phyloP scores from a whole-genome alignment of 2,329 filamentous ascomycete genomes.

The Pestalotiopsis sp. region DNA sequence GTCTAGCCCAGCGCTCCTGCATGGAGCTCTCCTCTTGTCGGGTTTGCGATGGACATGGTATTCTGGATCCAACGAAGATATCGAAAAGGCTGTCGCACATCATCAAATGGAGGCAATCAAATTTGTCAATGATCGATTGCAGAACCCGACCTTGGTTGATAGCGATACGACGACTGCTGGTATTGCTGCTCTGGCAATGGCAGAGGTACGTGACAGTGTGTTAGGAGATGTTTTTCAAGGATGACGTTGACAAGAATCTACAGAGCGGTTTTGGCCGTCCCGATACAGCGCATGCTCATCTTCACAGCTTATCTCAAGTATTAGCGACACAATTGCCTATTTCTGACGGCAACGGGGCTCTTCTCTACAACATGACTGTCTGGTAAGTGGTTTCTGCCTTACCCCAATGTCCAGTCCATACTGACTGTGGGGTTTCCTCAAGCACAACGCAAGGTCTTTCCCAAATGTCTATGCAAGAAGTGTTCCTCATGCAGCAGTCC shows the following conservation, averaged over 20 bases:
- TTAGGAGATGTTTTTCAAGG: not conserved
- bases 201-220: slow-evolving; percentile 19
- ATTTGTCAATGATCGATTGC: slow-evolving; percentile 25
- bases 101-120: slow-evolving; percentile 26
- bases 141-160: slow-evolving; percentile 18
- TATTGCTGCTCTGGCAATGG: slow-evolving; percentile 22
- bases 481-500: slow-evolving; percentile 17
- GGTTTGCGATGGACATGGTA: slow-evolving; percentile 25
- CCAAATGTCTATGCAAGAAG: slow-evolving; percentile 20
- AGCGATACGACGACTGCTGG: slow-evolving; percentile 23
- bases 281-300: slow-evolving; percentile 23
- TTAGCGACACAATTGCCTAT: slow-evolving; percentile 19
- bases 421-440: not conserved
- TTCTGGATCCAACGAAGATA: slow-evolving; percentile 24
- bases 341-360: slow-evolving; percentile 18
- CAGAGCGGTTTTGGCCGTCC: slow-evolving; percentile 23
- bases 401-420: not conserved
- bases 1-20: slow-evolving; percentile 23
- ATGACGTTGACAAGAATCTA: slow-evolving; percentile 10
- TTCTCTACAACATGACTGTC: slow-evolving; percentile 22
- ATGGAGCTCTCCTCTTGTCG: slow-evolving; percentile 23
- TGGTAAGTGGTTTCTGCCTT: slow-evolving; percentile 14
- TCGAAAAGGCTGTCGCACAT: slow-evolving; percentile 23
- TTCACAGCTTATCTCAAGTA: slow-evolving; percentile 21
- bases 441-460: slow-evolving; percentile 22